Evolutionary conservation across 257 asterid species (phyloP).

Genomic region (Solanum arcanum): DNA sequence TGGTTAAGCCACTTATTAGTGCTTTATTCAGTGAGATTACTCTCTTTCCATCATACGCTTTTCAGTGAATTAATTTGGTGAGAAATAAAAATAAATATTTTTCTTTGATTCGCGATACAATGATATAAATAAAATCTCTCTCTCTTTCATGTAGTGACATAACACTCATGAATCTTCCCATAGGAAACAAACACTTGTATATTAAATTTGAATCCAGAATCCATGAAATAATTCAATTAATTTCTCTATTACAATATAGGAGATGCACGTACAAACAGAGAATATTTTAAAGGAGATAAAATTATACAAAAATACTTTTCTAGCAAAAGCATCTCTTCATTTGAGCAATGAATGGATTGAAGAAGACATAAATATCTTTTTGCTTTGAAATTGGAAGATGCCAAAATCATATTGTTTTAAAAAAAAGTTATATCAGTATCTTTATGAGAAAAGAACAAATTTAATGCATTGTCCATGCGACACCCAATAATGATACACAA

Average conservation of each 20-base stretch:
- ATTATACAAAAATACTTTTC: not conserved
- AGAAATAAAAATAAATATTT: too few relatives aligned
- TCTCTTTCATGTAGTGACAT: not conserved
- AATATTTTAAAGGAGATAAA: not conserved
- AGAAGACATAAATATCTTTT: not conserved
- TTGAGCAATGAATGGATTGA: not conserved
- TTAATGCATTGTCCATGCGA: not conserved
- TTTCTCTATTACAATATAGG: not conserved
- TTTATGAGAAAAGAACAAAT: not conserved
- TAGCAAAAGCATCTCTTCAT: not conserved
- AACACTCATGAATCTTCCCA: not conserved
- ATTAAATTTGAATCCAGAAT: not conserved
- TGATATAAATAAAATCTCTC: not conserved
- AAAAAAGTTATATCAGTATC: not conserved
- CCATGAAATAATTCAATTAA: not conserved
- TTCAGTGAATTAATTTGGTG: too few relatives aligned
- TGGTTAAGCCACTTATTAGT: not conserved
- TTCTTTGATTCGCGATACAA: not conserved
- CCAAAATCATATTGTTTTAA: not conserved
- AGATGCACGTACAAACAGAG: not conserved
- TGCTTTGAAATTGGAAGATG: not conserved
- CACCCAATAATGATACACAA: not conserved
- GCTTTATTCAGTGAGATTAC: not conserved
- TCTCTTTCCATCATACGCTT: too few relatives aligned
- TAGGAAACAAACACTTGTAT: not conserved